These are phyloP conservation scores for Botrytis medusae DNA, from an alignment of 2,329 filamentous ascomycete genomes.

Conservation along the genomic window DNA sequence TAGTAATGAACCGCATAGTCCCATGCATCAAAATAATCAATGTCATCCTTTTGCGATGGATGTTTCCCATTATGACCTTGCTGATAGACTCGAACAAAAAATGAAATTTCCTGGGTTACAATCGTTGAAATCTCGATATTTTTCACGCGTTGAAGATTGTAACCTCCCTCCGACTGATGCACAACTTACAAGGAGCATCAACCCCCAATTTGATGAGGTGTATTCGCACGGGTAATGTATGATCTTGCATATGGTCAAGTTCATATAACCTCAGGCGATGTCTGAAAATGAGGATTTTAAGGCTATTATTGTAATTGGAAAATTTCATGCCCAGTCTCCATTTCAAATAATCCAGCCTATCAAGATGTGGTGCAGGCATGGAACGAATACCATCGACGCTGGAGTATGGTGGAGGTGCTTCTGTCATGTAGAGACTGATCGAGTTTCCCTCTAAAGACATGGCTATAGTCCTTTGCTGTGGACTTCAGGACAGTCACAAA, in stretches of 20 bases:
- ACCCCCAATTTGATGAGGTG: background rate
- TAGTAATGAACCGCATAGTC: background rate
- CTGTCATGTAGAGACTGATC: background rate
- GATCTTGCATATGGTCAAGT: background rate
- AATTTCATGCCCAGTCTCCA: background rate
- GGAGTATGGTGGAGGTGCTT: slow-evolving; percentile 1
- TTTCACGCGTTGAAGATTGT: background rate
- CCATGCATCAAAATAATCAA: background rate
- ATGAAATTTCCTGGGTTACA: background rate
- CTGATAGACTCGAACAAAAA: background rate
- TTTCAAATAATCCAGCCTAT: background rate
- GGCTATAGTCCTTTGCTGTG: background rate
- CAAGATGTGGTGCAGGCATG: background rate
- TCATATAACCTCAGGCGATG: slow-evolving; percentile 5
- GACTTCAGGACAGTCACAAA: background rate
- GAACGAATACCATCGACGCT: background rate
- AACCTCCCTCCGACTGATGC: background rate
- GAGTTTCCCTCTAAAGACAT: background rate
- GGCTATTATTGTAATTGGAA: background rate
- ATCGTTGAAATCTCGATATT: background rate
- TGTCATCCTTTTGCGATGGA: background rate
- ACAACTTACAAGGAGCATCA: background rate
- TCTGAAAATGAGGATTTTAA: background rate
- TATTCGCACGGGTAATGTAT: background rate
- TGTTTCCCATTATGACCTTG: background rate